Evolutionary conservation across 164 flowering plant species (phyloP), one percentile per base, ranked within the genome.

Genomic region (Stephania yunnanensis): DNA sequence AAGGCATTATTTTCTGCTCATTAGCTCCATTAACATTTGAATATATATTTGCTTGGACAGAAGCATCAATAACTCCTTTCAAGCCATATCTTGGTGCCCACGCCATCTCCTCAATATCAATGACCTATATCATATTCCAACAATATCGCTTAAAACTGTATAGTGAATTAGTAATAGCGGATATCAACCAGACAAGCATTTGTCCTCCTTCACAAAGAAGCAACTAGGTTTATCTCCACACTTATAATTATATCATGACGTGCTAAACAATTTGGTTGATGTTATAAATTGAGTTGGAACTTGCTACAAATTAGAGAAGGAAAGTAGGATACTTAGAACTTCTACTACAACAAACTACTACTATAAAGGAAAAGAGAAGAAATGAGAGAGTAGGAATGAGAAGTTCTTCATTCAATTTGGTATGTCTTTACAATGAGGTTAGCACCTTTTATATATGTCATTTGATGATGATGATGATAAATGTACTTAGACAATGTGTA

Each of bases 51-150:
- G 92, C 91, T 73, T 83, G 83, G 70, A 96, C 67, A 77, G 99
- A 92, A 82, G 97, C 99, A 89, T 96, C 99, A 82, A 96, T 87
- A 86, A 91, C 85, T 74, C 99, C 99, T 87, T 96, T 96, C 89
- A 96, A 81, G 25, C 99, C 99, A 88, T 90, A 96, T 80, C 85
- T 94, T 74, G 98, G 99, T 22, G 97, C 97, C 99, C 98, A 94
- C 69, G 91, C 97, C 97, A 91, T 90, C 87, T 96, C 99, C 83
- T 95, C 99, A 75, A 95, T 93, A 84, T 95, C 99, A 75, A 90
- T 74, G 55, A 93, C 94, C 99, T 95, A 80, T 44, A 75, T 67
- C 15, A 69, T n/a, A 71, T 29, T 13, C n/a, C 20, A 36, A 61
- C 25, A 25, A 61, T 61, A 4, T 61, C 44, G 45, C 7, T 44